Conservation (phyloP, 1,284 basidiomycete genomes). For the Cronartium ribicola region DNA sequence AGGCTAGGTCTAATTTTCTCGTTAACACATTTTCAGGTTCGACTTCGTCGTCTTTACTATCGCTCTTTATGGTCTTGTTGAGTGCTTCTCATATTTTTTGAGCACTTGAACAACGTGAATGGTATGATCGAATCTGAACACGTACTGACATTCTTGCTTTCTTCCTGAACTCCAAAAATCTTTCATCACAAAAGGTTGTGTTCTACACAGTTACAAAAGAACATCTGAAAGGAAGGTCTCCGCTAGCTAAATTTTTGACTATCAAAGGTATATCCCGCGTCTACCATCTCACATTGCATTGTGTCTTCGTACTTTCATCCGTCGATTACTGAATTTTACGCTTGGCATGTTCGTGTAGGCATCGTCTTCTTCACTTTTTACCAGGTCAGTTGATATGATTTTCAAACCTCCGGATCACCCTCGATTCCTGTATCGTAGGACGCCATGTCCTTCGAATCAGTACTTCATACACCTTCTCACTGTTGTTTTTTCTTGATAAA, state of each 20-base stretch:
- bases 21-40: conserved; percentile 1
- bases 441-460: neutral
- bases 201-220: conserved; percentile 72
- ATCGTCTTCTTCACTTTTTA: conserved; percentile 66
- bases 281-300: neutral
- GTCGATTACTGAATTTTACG: too few species aligned
- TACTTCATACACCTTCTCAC: neutral
- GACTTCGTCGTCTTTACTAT: conserved; percentile 39
- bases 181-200: conserved; percentile 49
- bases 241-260: conserved; percentile 70
- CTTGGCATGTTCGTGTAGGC: conserved; percentile 52
- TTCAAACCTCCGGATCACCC: too few species aligned
- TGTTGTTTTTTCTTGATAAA: neutral
- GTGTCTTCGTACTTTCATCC: too few species aligned
- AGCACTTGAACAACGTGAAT: too few species aligned
- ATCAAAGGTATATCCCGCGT: conserved; percentile 24
- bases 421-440: too few species aligned
- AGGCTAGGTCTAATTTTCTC: neutral
- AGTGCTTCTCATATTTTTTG: too few species aligned
- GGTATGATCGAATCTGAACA: too few species aligned
- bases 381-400: conserved; percentile 44
- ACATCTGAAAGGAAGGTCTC: conserved; percentile 67
- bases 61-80: conserved; percentile 51
- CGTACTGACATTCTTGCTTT: neutral
- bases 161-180: neutral